phyloP scores from a whole-genome alignment of 106 monocot species.

The Vanilla planifolia region DNA sequence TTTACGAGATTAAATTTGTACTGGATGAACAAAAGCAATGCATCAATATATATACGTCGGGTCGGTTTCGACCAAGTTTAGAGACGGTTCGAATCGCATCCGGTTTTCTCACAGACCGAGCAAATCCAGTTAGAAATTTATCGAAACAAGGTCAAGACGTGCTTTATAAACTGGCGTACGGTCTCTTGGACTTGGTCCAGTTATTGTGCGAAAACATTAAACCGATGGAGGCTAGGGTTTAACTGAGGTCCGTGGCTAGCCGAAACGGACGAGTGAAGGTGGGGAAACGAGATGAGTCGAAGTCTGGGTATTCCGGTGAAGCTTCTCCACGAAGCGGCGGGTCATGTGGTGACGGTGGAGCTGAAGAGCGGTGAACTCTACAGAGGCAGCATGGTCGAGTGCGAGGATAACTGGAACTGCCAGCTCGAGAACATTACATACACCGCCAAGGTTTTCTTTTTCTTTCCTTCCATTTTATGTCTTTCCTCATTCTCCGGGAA shows the following conservation, averaged over 20 bases:
- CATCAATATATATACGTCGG: too few species aligned
- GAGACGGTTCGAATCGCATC: too few species aligned
- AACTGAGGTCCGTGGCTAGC: not conserved
- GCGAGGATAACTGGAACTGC: slow-evolving; percentile 87
- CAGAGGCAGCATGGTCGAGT: slow-evolving; percentile 70
- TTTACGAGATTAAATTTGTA: too few species aligned
- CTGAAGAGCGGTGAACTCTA: slow-evolving; percentile 78
- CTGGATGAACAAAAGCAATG: too few species aligned
- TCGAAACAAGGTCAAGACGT: too few species aligned
- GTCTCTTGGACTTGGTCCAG: too few species aligned
- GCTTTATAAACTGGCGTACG: too few species aligned
- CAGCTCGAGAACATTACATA: slow-evolving; percentile 72
- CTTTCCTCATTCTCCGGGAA: not conserved
- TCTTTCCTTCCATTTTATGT: not conserved
- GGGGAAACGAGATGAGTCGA: slow-evolving; percentile 39
- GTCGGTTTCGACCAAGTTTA: too few species aligned
- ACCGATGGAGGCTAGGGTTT: not conserved
- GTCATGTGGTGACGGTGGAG: slow-evolving; percentile 70
- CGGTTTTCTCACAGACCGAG: too few species aligned
- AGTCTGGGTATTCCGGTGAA: slow-evolving; percentile 83
- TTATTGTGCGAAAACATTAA: too few species aligned
- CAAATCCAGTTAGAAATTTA: too few species aligned
- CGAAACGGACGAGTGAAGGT: not conserved
- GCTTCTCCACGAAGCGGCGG: slow-evolving; percentile 75
- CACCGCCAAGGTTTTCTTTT: slow-evolving; percentile 44